phyloP scores from a whole-genome alignment of 306 rosid species.

The Cicer yamashitae region DNA sequence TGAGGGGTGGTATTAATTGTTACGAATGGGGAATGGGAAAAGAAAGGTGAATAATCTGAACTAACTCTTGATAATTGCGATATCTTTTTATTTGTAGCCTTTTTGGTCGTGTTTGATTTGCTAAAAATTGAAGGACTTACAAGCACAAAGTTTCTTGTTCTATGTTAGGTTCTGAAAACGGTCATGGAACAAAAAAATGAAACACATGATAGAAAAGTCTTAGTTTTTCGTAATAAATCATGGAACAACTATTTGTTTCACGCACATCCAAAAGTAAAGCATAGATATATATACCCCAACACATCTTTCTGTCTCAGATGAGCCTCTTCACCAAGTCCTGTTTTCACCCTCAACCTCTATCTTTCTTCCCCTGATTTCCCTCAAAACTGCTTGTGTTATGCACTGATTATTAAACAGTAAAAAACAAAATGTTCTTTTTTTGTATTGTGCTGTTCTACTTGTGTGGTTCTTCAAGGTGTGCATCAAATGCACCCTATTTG shows the following conservation, averaged over 20 bases:
- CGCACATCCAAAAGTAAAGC: background rate
- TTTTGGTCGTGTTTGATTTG: slow-evolving; percentile 13
- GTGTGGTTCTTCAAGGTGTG: background rate
- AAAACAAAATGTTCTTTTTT: background rate
- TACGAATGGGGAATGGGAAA: background rate
- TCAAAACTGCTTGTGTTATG: slow-evolving; percentile 12
- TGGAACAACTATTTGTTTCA: slow-evolving; percentile 16
- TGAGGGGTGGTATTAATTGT: slow-evolving; percentile 4
- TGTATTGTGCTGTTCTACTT: background rate
- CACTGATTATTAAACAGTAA: background rate
- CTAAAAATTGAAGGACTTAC: background rate
- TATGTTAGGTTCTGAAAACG: slow-evolving; percentile 5
- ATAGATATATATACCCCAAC: background rate
- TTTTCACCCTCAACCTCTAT: background rate
- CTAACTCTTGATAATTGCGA: background rate
- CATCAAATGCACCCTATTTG: background rate
- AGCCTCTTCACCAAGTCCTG: background rate
- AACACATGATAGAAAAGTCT: background rate
- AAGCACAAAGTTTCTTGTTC: background rate
- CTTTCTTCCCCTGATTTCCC: background rate
- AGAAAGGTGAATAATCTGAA: background rate
- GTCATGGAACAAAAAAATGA: slow-evolving; percentile 3
- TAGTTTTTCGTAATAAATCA: slow-evolving; percentile 1
- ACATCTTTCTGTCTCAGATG: background rate
- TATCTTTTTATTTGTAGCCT: background rate